Evolutionary conservation across 805 yeast species (phyloP).

Genomic region (Barnettozyma sp.): DNA sequence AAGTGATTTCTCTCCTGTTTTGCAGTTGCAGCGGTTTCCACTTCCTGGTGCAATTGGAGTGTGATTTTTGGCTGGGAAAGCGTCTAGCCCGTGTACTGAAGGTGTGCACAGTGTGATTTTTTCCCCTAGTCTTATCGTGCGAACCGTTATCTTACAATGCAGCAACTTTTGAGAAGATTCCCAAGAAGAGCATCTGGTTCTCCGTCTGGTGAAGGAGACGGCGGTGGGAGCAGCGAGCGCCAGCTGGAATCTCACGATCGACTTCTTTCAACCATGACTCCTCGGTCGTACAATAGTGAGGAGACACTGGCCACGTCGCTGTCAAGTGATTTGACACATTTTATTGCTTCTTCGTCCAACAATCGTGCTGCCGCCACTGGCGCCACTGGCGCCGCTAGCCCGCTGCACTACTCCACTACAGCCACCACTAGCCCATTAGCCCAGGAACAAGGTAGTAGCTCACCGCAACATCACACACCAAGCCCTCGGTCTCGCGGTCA

Average conservation of each 20-base stretch:
- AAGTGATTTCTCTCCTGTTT: no score
- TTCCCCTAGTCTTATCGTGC: no score
- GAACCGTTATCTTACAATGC: no score
- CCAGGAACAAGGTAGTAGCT: no score
- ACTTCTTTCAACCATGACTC: neutral
- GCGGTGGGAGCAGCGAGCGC: neutral
- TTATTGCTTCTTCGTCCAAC: neutral
- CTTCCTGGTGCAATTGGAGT: no score
- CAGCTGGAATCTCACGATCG: neutral
- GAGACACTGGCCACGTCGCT: constrained; percentile 2
- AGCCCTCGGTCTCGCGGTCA: no score
- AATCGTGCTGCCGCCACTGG: no score
- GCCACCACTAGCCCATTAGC: neutral
- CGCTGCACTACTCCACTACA: neutral
- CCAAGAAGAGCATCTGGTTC: neutral
- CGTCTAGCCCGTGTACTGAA: no score
- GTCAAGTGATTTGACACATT: constrained; percentile 1
- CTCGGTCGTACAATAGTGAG: neutral
- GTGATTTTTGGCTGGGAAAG: no score
- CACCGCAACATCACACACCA: no score
- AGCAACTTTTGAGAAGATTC: constrained; percentile 1
- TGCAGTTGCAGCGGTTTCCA: no score
- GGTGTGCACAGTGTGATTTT: no score
- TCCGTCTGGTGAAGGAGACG: neutral
- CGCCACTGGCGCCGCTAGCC: neutral